phyloP scores from a whole-genome alignment of 1,139 yeast genomes.

The Candida dubliniensis region DNA sequence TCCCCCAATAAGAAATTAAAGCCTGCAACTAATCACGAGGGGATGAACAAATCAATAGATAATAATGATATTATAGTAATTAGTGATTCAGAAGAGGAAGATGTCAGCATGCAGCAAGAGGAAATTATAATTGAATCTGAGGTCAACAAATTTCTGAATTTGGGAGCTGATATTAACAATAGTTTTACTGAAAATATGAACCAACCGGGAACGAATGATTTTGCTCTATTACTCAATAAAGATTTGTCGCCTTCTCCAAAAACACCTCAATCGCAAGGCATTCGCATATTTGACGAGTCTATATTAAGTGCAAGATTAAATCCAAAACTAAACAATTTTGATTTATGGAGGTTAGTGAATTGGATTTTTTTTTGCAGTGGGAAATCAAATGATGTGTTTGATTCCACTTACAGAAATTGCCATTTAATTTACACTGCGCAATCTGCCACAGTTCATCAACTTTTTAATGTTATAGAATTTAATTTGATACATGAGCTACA shows the following conservation, averaged over 20 bases:
- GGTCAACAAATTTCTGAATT: constrained; percentile 16
- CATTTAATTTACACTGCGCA: constrained; percentile 27
- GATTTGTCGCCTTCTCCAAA: background rate
- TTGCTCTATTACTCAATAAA: constrained; percentile 16
- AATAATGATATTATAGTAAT: constrained; percentile 16
- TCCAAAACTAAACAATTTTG: constrained; percentile 23
- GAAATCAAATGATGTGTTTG: constrained; percentile 21
- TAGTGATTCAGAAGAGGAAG: constrained; percentile 34
- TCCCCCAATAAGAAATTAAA: constrained; percentile 9
- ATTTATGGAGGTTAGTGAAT: constrained; percentile 32
- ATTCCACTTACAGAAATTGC: constrained; percentile 21
- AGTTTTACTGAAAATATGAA: constrained; percentile 8
- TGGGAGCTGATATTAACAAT: background rate
- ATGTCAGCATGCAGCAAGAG: constrained; percentile 11
- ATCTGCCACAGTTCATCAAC: constrained; percentile 18
- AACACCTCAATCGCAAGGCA: constrained; percentile 12
- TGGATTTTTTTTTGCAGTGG: constrained; percentile 41
- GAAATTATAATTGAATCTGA: constrained; percentile 20
- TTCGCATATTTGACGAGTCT: constrained; percentile 33
- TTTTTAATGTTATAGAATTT: constrained; percentile 23
- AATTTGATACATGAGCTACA: constrained; percentile 18
- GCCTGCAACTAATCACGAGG: background rate
- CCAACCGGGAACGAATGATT: constrained; percentile 19
- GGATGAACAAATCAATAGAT: constrained; percentile 2
- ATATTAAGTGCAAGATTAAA: constrained; percentile 25